A percentile compares a stretch with the other conserved stretches of the same genome.
Conservation (phyloP, 2,329 filamentous ascomycete genomes). For the Onygenales sp. region DNA sequence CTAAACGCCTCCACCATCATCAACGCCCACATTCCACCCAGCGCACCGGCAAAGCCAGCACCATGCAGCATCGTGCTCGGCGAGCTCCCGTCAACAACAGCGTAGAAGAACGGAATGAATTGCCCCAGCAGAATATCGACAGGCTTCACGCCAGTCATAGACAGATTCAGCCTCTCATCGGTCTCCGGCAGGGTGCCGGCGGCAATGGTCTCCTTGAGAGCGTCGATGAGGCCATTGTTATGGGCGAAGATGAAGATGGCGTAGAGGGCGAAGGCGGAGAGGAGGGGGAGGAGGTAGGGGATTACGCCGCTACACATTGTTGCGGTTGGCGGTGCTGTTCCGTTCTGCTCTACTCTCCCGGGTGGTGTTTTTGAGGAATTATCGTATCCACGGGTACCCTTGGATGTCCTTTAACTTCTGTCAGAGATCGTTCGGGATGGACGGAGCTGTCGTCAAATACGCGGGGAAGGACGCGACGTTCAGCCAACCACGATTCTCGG, state of each 20-base stretch:
- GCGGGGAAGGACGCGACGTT: too few relatives aligned
- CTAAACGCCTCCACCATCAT: constrained; percentile 38
- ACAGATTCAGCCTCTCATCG: constrained; percentile 19
- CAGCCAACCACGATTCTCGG: too few relatives aligned
- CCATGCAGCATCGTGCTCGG: constrained; percentile 27
- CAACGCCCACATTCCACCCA: constrained; percentile 33
- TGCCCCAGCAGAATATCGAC: constrained; percentile 23
- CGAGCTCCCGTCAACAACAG: constrained; percentile 28
- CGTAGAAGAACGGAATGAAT: constrained; percentile 32
- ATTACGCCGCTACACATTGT: neutral
- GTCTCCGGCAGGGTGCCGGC: constrained; percentile 18
- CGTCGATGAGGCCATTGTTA: constrained; percentile 20
- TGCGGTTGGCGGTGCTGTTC: too few relatives aligned
- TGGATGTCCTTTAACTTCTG: too few relatives aligned
- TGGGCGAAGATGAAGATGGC: constrained; percentile 23
- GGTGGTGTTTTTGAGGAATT: too few relatives aligned
- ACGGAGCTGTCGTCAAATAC: too few relatives aligned
- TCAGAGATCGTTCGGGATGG: too few relatives aligned
- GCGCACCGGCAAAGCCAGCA: constrained; percentile 31
- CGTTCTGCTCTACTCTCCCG: too few relatives aligned
- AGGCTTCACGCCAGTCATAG: constrained; percentile 25
- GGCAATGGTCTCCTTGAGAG: constrained; percentile 14
- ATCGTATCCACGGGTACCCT: too few relatives aligned
- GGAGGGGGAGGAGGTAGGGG: constrained; percentile 17
- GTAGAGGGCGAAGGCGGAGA: constrained; percentile 20